These are phyloP conservation scores for Umbelopsis vinacea DNA, from an alignment of 192 early-diverging fungal species.

Conservation along the genomic window DNA sequence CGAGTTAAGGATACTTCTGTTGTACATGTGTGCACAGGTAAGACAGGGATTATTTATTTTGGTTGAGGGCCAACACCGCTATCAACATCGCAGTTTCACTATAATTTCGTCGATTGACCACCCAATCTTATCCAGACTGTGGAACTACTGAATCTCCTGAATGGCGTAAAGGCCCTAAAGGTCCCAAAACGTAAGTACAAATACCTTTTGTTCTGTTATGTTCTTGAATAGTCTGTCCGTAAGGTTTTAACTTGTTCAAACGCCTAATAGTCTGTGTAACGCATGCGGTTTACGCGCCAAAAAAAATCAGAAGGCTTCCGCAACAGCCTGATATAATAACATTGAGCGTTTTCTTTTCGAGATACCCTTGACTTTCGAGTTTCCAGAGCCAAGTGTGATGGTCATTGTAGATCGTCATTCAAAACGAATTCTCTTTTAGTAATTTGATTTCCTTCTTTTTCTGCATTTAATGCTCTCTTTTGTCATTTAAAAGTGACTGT, in stretches of 20 bases:
- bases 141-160: constrained; percentile 56
- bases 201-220: background rate
- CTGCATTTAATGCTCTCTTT: no score
- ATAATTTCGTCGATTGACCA: background rate
- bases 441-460: no score
- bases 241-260: background rate
- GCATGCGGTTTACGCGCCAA: constrained; percentile 56
- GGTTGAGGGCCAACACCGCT: background rate
- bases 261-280: constrained; percentile 49
- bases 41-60: background rate
- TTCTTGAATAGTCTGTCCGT: background rate
- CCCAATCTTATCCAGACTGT: constrained; percentile 37
- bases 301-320: constrained; percentile 28
- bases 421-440: no score
- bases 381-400: no score
- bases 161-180: constrained; percentile 61
- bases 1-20: constrained; percentile 6
- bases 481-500: no score
- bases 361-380: no score
- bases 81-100: background rate
- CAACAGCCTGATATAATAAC: background rate
- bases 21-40: constrained; percentile 19
- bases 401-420: no score
- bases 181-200: constrained; percentile 52
- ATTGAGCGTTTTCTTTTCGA: no score